A percentile compares a stretch with the other conserved stretches of the same genome.
These are phyloP conservation scores for Boechera retrofracta DNA, from an alignment of 345 rosid species.

Conservation along the genomic window DNA sequence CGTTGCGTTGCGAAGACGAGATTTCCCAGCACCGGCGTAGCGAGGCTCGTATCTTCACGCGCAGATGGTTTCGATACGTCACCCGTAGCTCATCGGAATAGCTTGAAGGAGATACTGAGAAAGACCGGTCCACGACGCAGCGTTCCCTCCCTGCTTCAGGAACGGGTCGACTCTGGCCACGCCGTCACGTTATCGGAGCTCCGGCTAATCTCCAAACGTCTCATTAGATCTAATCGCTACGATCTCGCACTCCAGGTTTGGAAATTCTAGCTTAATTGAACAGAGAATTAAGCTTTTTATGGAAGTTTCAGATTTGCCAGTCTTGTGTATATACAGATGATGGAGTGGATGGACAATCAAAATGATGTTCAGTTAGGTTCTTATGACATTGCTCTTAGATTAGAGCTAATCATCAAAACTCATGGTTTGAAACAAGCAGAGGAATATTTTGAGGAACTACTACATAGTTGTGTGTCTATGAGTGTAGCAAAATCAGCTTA, in stretches of 20 bases:
- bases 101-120: constrained; percentile 49
- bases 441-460: constrained; percentile 45
- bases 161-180: constrained; percentile 51
- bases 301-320: neutral
- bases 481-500: constrained; percentile 50
- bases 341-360: constrained; percentile 59
- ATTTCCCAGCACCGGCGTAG: constrained; percentile 13
- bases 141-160: constrained; percentile 46
- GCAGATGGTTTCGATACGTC: constrained; percentile 10
- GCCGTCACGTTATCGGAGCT: constrained; percentile 51
- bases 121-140: constrained; percentile 42
- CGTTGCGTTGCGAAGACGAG: constrained; percentile 23
- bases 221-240: constrained; percentile 51
- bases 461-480: constrained; percentile 32
- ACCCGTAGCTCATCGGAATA: neutral
- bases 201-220: constrained; percentile 47
- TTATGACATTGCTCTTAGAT: constrained; percentile 46
- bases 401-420: constrained; percentile 55
- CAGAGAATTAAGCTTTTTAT: neutral
- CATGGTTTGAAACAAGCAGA: constrained; percentile 54
- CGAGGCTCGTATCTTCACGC: constrained; percentile 45
- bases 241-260: constrained; percentile 62
- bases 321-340: constrained; percentile 44
- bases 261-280: neutral
- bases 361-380: constrained; percentile 40